Evolutionary conservation across 2,329 filamentous ascomycete species (phyloP).

Genomic region (Gnomoniopsis smithogilvyi): DNA sequence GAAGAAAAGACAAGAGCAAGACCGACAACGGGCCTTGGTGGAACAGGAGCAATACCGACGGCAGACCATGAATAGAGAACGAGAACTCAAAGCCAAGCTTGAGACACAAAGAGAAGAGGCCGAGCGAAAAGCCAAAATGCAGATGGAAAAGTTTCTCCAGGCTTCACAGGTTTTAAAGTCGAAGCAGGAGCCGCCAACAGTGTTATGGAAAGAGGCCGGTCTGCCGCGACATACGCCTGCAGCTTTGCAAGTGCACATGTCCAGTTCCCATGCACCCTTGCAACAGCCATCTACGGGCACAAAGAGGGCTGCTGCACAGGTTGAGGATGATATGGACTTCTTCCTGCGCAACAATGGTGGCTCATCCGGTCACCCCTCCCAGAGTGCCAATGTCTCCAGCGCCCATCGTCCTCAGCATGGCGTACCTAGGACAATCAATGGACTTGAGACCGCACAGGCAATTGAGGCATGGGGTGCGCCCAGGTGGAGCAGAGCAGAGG

Average conservation of each 20-base stretch:
- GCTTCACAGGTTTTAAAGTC: not conserved
- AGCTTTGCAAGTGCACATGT: not conserved
- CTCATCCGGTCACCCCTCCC: not conserved
- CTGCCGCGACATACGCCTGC: not conserved
- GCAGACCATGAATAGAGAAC: not conserved
- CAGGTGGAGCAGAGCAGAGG: slow-evolving; percentile 6
- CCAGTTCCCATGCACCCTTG: not conserved
- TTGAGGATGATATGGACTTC: not conserved
- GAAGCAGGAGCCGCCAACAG: not conserved
- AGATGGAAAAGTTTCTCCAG: not conserved
- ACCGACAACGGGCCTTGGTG: not conserved
- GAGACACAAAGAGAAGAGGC: not conserved
- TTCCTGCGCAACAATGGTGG: not conserved
- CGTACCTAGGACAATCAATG: not conserved
- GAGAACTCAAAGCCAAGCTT: not conserved
- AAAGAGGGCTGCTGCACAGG: not conserved
- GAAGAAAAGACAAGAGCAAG: not conserved
- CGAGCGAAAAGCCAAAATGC: not conserved
- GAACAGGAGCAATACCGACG: not conserved
- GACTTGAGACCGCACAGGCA: not conserved
- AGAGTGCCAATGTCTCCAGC: not conserved
- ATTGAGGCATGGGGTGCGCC: not conserved
- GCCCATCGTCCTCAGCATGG: not conserved
- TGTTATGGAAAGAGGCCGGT: slow-evolving; percentile 1
- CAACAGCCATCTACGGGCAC: not conserved